These are phyloP conservation scores for Sarocladiaceae sp. DNA, from an alignment of 2,329 filamentous ascomycete species.

Conservation along the genomic window DNA sequence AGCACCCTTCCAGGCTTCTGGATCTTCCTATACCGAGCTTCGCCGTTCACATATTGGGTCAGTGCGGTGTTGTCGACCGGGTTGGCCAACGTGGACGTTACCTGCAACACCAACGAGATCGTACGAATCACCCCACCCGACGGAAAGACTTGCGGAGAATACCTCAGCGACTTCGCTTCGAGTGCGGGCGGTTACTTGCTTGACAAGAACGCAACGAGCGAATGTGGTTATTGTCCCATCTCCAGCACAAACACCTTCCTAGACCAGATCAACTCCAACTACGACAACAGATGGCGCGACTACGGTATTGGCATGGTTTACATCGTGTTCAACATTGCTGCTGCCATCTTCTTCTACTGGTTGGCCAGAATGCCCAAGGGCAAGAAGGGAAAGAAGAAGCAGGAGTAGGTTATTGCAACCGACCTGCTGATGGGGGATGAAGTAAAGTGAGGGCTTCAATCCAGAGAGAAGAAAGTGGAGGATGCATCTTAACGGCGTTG, in stretches of 20 bases:
- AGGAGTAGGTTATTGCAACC: too few relatives aligned
- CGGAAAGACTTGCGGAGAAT: slow-evolving; percentile 47
- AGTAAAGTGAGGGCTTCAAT: too few relatives aligned
- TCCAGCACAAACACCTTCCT: slow-evolving; percentile 34
- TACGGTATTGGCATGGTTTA: slow-evolving; percentile 51
- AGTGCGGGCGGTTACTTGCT: slow-evolving; percentile 40
- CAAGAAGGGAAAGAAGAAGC: slow-evolving; percentile 12
- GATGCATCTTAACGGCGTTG: too few relatives aligned
- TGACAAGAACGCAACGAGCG: slow-evolving; percentile 43
- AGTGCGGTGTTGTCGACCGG: slow-evolving; percentile 2
- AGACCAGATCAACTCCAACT: slow-evolving; percentile 34
- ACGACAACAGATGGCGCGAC: slow-evolving; percentile 49
- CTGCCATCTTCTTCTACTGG: slow-evolving; percentile 46
- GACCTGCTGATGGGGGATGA: too few relatives aligned
- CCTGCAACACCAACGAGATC: slow-evolving; percentile 59
- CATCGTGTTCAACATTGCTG: slow-evolving; percentile 44
- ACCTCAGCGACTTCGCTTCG: slow-evolving; percentile 41
- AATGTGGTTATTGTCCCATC: slow-evolving; percentile 42
- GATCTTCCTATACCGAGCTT: slow-evolving; percentile 67
- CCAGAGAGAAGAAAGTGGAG: too few relatives aligned
- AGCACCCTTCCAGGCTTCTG: slow-evolving; percentile 59
- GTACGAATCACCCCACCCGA: slow-evolving; percentile 54
- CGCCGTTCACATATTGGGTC: slow-evolving; percentile 36
- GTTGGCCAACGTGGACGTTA: slow-evolving; percentile 18
- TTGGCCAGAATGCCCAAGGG: slow-evolving; percentile 33